Base-by-base conservation (phyloP, 768 basidiomycete genomes). In the Mycena alexandri region DNA sequence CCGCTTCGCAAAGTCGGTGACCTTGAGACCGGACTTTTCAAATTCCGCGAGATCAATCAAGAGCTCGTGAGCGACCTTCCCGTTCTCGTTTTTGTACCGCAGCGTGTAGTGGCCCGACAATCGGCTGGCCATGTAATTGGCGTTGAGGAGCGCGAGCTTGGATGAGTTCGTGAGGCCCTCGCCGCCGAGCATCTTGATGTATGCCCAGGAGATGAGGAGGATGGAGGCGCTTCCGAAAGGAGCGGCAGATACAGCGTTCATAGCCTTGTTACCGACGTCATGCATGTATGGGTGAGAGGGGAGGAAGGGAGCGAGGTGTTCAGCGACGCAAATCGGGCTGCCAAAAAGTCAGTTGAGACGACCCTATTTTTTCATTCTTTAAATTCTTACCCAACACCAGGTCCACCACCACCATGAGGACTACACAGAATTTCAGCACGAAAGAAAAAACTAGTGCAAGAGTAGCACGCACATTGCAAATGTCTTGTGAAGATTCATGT, bases 151-250 rank as follows among this genome's bases (percentile, higher is more conserved):
- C 1, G 98, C 95, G 34, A 94, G 81, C 73, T 92, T 93, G 3
- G 96, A 93, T 0, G 95, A 90, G 65, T 95, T 87, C 24, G 89
- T 87, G 29, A 99, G 87, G 9, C 98, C 98, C 61, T 88, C 82
- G 10, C 96, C 97, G 29, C 98, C 98, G n/a, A 99, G 88, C 98
- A 99, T 99, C 83, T 94, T 97, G 86, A 98, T 94, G 79, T 98
- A 99, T 14, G 98, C 97, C 96, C 97, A 99, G 0, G 96, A 98
- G 74, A 99, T 98, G 67, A 96, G 85, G 52, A 94, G 90, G 74
- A 99, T 96, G 9, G 95, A 96, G 3, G 98, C 94, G 71, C 95
- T 96, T 50, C 98, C 97, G 76, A 90, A 99, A 0, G 96, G 98
- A 2, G 93, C 95, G 0, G 94, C 94, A 11, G 97, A 89, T 51